These are phyloP conservation scores for Penicillium sp. DNA, from an alignment of 2,329 filamentous ascomycete species.

Conservation along the genomic window DNA sequence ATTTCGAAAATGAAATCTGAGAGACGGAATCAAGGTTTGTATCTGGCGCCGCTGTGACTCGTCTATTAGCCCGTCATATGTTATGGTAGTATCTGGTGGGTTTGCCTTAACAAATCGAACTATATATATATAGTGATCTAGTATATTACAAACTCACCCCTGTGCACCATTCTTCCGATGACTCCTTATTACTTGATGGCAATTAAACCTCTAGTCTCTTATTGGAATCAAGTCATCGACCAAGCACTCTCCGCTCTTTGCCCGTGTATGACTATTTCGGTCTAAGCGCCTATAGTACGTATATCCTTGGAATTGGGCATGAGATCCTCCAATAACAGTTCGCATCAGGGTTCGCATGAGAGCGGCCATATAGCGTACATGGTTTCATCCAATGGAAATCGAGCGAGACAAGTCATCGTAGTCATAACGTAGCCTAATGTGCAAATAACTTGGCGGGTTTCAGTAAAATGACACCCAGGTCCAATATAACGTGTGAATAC, in stretches of 20 bases:
- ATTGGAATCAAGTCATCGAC: neutral
- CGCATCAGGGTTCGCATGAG: neutral
- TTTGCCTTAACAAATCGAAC: neutral
- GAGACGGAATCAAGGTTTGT: neutral
- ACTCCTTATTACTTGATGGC: neutral
- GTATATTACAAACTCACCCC: neutral
- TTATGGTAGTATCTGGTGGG: neutral
- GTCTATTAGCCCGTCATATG: neutral
- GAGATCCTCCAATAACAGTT: neutral
- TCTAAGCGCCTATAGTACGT: slow-evolving; percentile 7
- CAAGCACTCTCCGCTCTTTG: neutral
- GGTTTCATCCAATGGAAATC: neutral
- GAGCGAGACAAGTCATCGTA: neutral
- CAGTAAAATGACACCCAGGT: neutral
- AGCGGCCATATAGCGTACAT: neutral
- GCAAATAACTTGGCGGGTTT: neutral
- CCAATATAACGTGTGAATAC: neutral
- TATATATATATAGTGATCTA: neutral
- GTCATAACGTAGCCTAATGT: neutral
- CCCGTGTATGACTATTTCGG: slow-evolving; percentile 7
- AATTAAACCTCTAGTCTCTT: neutral
- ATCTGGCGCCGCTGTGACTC: neutral
- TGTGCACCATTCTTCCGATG: neutral
- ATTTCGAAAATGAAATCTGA: neutral
- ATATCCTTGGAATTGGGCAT: slow-evolving; percentile 1